Conservation (phyloP, 2,329 filamentous ascomycete genomes). For the Teratosphaeria destructans region DNA sequence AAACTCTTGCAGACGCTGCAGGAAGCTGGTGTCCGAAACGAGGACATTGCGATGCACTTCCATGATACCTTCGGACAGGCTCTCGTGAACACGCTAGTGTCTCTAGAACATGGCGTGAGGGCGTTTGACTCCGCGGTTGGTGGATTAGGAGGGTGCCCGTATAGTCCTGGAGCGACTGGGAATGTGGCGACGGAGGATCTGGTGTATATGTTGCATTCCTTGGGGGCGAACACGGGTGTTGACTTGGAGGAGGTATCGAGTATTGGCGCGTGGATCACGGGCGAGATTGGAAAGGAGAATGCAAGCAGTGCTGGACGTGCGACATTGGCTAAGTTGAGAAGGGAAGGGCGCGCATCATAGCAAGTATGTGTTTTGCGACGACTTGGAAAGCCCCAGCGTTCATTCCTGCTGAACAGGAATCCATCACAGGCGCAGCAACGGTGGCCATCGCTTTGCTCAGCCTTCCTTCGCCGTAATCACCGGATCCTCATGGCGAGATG, state of each 20-base stretch:
- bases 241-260: slow-evolving; percentile 56
- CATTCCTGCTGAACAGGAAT: too few relatives aligned
- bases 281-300: slow-evolving; percentile 51
- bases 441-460: too few relatives aligned
- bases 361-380: background rate
- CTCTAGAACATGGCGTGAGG: slow-evolving; percentile 64
- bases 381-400: background rate
- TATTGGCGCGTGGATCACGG: slow-evolving; percentile 63
- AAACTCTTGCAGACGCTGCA: slow-evolving; percentile 55
- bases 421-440: too few relatives aligned
- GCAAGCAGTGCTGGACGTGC: slow-evolving; percentile 59
- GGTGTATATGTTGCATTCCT: slow-evolving; percentile 62
- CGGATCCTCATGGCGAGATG: too few relatives aligned
- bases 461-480: too few relatives aligned
- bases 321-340: slow-evolving; percentile 18
- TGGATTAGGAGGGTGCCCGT: slow-evolving; percentile 76
- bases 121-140: slow-evolving; percentile 73
- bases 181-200: slow-evolving; percentile 80
- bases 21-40: slow-evolving; percentile 56
- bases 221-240: slow-evolving; percentile 66
- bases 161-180: slow-evolving; percentile 73
- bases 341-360: background rate
- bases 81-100: slow-evolving; percentile 69
- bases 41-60: slow-evolving; percentile 72
- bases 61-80: slow-evolving; percentile 84